Percentiles rank a stretch among this genome's conserved stretches.
These are phyloP conservation scores for Vigna trinervia DNA, from an alignment of 306 rosid genomes.

Conservation along the genomic window DNA sequence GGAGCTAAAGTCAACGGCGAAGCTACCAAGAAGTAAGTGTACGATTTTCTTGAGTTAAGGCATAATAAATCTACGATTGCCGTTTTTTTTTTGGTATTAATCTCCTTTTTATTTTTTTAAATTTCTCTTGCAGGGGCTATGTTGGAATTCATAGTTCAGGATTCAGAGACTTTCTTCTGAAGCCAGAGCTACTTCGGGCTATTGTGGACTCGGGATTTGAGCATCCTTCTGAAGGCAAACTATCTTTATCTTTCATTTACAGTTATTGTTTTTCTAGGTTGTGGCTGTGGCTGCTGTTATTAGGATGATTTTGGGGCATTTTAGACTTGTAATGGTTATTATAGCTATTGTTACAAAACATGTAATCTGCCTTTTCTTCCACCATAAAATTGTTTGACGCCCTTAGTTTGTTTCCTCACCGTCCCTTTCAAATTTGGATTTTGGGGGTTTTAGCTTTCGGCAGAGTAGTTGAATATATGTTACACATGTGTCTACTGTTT, in stretches of 20 bases:
- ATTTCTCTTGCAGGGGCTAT: conserved; percentile 69
- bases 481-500: neutral
- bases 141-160: conserved; percentile 99
- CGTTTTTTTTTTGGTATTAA: neutral
- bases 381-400: neutral
- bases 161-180: conserved; percentile 96
- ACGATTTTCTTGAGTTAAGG: neutral
- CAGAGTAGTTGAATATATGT: neutral
- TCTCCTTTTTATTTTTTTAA: neutral
- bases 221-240: conserved; percentile 98
- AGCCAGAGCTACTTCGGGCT: conserved; percentile 99
- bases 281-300: neutral
- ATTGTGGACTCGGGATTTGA: conserved; percentile 98
- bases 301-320: neutral
- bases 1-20: conserved; percentile 91
- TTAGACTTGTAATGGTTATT: neutral
- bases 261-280: neutral
- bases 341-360: neutral
- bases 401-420: neutral
- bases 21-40: conserved; percentile 81
- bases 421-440: neutral
- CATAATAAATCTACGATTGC: neutral
- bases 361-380: neutral
- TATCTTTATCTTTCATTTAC: neutral
- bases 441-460: neutral